phyloP scores from a whole-genome alignment of 495 filamentous ascomycete species.

The Xylaria intraflava region DNA sequence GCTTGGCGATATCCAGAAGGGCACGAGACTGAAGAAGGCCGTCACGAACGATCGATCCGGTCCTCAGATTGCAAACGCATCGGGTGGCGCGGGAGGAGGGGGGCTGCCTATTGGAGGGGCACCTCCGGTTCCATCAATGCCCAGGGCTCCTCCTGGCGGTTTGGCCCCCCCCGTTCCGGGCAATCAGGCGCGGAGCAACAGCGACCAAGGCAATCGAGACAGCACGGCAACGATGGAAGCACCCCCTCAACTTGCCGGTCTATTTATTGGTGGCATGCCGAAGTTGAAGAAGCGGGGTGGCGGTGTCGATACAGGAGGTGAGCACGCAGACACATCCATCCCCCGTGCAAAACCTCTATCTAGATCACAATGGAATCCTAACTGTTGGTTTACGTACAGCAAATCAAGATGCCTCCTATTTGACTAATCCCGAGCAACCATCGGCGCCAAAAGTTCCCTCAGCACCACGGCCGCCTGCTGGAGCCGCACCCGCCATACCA shows the following conservation, averaged over 20 bases:
- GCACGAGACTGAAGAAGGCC: constrained; percentile 71
- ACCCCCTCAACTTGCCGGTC: constrained; percentile 75
- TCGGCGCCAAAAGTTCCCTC: constrained; percentile 55
- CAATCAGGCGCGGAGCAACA: constrained; percentile 73
- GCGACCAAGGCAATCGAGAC: constrained; percentile 54
- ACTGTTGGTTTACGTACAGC: constrained; percentile 39
- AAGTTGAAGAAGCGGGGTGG: constrained; percentile 82
- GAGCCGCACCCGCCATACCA: constrained; percentile 53
- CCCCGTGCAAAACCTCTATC: background rate
- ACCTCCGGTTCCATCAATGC: constrained; percentile 71
- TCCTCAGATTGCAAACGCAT: constrained; percentile 54
- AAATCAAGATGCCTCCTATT: constrained; percentile 65
- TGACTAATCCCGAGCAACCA: constrained; percentile 71
- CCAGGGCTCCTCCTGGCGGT: constrained; percentile 46
- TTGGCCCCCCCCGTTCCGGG: constrained; percentile 71
- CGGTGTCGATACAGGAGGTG: constrained; percentile 80
- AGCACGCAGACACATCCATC: constrained; percentile 6
- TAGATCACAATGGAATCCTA: constrained; percentile 13
- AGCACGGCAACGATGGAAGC: constrained; percentile 40
- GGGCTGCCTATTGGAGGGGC: constrained; percentile 58
- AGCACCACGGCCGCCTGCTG: constrained; percentile 57
- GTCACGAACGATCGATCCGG: constrained; percentile 94
- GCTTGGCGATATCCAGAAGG: constrained; percentile 84
- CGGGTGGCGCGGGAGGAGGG: constrained; percentile 47
- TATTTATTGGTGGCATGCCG: constrained; percentile 93